Evolutionary conservation across 2,329 filamentous ascomycete genomes (phyloP), one percentile per base, ranked within the genome.

Genomic region (Fonsecaea erecta): DNA sequence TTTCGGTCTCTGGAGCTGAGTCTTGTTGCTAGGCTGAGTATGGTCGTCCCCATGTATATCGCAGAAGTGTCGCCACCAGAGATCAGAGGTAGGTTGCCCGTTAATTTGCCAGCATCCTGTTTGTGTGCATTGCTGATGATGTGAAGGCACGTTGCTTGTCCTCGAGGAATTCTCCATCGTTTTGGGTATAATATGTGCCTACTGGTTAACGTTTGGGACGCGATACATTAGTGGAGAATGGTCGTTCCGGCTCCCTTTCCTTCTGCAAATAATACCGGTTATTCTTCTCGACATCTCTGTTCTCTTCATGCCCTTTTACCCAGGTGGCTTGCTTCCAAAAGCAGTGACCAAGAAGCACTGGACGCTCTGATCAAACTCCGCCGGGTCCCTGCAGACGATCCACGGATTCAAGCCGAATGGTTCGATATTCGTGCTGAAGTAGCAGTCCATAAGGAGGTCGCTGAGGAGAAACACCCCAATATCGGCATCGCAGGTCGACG

Each of bases 351-450:
- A 5, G 84, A 86, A 63, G 80, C 81, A 0, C 74, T 86, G 7
- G 64, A 77, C 11, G 80, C 77, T 24, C 75, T 87, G 0, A 74
- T 75, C 3, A 82, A 79, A 66, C 75, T 87, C 8, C 81, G 85
- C 74, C 21, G 43, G 21, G 43, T 86, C 1, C 81, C 84, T 0
- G 66, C 73, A 0, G 78, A 76, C 0, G 84, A 88, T 66, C 71
- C 76, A 7, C 77, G 84, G 3, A 78, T 88, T 3, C 77, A 80
- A 5, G 77, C 81, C 60, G 86, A 88, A 69, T 79, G 77, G 66
- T 70, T 78, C 32, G 81, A 83, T 30, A 83, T 84, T 55, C 79
- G 81, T 12, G 81, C 84, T 0, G 85, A 87, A 68, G 82, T 83
- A 6, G 77, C 78, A 7, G 84, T 85, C 71, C 83, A 85, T 66